These are phyloP conservation scores for Penicillium atrosanguineum DNA, from an alignment of 495 filamentous ascomycete species.

Conservation along the genomic window DNA sequence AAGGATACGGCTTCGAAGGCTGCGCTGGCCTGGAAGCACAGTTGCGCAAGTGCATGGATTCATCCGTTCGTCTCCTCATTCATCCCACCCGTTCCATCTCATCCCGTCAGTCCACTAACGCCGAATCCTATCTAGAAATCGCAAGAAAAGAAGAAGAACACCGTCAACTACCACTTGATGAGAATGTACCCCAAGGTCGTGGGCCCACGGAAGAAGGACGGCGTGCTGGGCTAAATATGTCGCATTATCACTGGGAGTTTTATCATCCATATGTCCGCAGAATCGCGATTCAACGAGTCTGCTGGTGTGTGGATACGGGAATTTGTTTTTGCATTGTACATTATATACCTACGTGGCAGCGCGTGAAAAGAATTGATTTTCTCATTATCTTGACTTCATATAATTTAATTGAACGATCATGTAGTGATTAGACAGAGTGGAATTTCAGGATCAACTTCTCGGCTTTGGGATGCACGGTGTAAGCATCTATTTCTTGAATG, in stretches of 20 bases:
- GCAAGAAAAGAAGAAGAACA: conserved; percentile 67
- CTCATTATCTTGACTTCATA: conserved; percentile 10
- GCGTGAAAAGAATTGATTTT: conserved; percentile 21
- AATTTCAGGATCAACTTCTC: conserved; percentile 48
- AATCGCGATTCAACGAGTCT: neutral
- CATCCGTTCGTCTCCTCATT: conserved; percentile 50
- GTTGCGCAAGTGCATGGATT: conserved; percentile 91
- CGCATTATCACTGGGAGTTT: conserved; percentile 20
- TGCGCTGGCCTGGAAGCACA: conserved; percentile 79
- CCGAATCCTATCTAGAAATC: conserved; percentile 54
- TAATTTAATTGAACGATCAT: neutral
- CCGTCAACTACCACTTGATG: conserved; percentile 91
- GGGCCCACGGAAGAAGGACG: conserved; percentile 69
- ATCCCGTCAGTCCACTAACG: too few relatives aligned
- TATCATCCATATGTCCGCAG: conserved; percentile 9
- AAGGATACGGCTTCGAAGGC: conserved; percentile 68
- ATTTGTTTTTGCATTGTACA: conserved; percentile 27
- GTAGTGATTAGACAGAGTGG: conserved; percentile 16
- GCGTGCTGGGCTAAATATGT: conserved; percentile 32
- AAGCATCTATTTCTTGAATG: conserved; percentile 65
- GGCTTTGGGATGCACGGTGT: conserved; percentile 56
- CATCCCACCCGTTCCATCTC: neutral
- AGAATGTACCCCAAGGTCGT: conserved; percentile 81
- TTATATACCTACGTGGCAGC: conserved; percentile 23
- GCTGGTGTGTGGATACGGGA: conserved; percentile 4